Evolutionary conservation across 2,329 filamentous ascomycete genomes (phyloP).

Genomic region (Aspergillus udagawae): DNA sequence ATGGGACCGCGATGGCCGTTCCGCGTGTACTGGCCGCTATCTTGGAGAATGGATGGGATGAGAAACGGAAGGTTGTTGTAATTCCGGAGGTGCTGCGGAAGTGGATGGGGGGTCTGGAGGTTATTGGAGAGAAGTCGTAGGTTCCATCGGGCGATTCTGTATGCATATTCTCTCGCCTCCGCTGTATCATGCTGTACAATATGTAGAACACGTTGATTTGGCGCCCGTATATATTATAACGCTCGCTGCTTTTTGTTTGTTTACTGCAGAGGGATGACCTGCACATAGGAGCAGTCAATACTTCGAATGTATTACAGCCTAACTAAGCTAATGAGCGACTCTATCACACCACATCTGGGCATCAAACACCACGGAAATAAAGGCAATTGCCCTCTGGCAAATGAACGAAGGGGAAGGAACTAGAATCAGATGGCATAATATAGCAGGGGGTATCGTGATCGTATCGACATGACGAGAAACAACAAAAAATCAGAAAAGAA

Average conservation of each 20-base stretch:
- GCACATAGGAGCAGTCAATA: not conserved
- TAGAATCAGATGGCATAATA: not conserved
- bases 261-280: too few species aligned
- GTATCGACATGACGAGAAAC: conserved; percentile 2
- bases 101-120: conserved; percentile 76
- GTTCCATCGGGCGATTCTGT: not conserved
- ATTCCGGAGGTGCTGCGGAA: conserved; percentile 75
- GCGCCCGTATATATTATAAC: too few species aligned
- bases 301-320: not conserved
- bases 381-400: not conserved
- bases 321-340: not conserved
- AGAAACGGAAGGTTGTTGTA: conserved; percentile 59
- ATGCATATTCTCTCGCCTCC: not conserved
- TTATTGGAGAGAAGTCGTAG: conserved; percentile 48
- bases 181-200: not conserved
- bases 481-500: not conserved
- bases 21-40: conserved; percentile 85
- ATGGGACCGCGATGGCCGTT: conserved; percentile 89
- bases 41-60: conserved; percentile 86
- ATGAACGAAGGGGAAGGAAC: not conserved
- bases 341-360: conserved; percentile 1
- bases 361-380: not conserved
- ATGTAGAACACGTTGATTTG: not conserved
- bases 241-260: not conserved
- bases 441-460: conserved; percentile 1